Evolutionary conservation across 176 grass and related monocot species (phyloP), one percentile per base, ranked within the genome.

Genomic region (Musa troglodytarum): DNA sequence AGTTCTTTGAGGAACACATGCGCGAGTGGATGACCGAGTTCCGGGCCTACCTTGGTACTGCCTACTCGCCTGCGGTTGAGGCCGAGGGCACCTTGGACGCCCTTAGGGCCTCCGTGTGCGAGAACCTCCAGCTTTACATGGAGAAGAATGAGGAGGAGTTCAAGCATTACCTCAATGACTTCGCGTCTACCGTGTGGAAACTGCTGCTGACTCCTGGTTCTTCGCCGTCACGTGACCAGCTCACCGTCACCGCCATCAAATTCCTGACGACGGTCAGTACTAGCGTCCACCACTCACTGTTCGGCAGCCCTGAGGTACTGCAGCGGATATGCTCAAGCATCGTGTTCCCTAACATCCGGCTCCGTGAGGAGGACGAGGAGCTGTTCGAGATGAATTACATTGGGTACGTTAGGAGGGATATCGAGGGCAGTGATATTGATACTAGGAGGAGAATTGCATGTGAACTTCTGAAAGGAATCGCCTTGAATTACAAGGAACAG

Each of bases 1-100:
- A 97, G 74, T 98, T 98, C 80, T 98, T 98, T 8, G 94, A 98
- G 84, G 94, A 97, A 76, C 90, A 97, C 83, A 91, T 97, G 94
- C 82, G 72, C 9, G 86, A 97, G 78, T 97, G 94, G 94, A 97
- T 97, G 94, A 86, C 88, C 1, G 88, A 91, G 79, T 93, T 97
- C 72, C 86, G 80, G 50, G 68, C 85, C 13, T 97, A 91, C 85
- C 90, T 93, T 26, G 90, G 86, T 50, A 90, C 85, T 68, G 70
- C 88, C 52, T 97, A 90, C 72, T 65, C 88, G 1, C 83, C 68
- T 11, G 55, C 84, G 1, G 53, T 88, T 2, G 94, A 97, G 82
- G 82, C 87, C 17, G 86, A 93, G 13, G 94, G 94, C 23, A 82
- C 90, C 21, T 84, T 83, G 0, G 87, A 97, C 69, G 81, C 88